Base-by-base conservation (phyloP, 305 asterid genomes). In the Euphrasia arctica region DNA sequence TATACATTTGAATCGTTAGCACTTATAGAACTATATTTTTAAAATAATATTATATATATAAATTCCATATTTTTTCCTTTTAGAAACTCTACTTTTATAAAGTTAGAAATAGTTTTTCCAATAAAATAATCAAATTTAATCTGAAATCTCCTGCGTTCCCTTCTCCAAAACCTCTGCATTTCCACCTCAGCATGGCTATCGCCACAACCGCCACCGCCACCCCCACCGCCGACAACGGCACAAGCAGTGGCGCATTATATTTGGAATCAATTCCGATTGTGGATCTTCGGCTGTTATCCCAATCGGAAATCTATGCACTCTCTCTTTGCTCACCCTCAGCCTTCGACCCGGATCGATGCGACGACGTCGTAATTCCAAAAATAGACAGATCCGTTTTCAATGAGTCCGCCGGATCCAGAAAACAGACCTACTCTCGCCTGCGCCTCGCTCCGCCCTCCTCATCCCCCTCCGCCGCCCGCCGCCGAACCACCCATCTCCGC, bases 371-470 rank as follows among this genome's bases (percentile, higher is more conserved):
- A 11, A 82, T 82, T 60, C 96, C 98, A 32, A 83, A 82, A 67
- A 82, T 91, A 14, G 95, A 91, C 71, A 95, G 93, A 50, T 75
- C 95, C 73, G 85, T 89, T 62, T 91, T 91, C 85, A 91, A 91
- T 42, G 98, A 91, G 74, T 87, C 97, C 36, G 93, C 94, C 34
- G 95, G 97, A 49, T 85, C 91, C 57, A 54, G 72, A 14, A 72
- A 72, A 34, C 76, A 72, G 69, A 72, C 63, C 28, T 72, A 72
- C 69, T 66, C 76, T 36, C 97, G 97, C 68, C 78, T 89, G 72
- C 98, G 97, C 59, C 92, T 88, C 42, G 89, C 84, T 1, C 93
- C 95, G 2, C 78, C 95, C 11, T 70, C 88, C 9, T 47, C 79
- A 31, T 31, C 82, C 13, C 12, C 80, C 3, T 39, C 79, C 22